Evolutionary conservation across 1,284 basidiomycete species (phyloP), one percentile per base, ranked within the genome.

Genomic region (Lignosus rhinocerotis): DNA sequence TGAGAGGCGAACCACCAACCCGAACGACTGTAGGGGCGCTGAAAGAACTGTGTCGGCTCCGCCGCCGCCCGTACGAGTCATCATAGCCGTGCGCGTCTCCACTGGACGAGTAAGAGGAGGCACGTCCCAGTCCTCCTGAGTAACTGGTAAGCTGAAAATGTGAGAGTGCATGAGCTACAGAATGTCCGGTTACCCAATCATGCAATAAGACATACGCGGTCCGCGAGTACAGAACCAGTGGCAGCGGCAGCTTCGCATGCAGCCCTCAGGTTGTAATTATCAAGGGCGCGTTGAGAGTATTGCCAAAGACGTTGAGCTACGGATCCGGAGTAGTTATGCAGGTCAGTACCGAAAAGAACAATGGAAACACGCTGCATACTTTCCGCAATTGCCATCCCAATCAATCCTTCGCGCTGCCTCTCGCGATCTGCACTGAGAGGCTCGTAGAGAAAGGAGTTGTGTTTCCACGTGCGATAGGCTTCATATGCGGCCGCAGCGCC

Each of bases 401-500:
- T 80, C 21, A 88, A 71, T 16, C 77, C 83, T 72, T 88, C 85
- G 57, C 84, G 71, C 67, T 87, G 83, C 39, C 81, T 73, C 61
- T 84, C 83, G 47, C 72, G 69, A 60, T 86, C 81, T 4, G 77
- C 80, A 54, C 77, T 78, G 11, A 85, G 66, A 30, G 82, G 82
- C 58, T 83, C 80, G 60, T 83, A 80, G 32, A 86, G 74, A 45
- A 73, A 76, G 57, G 84, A 81, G 61, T 82, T 78, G 55, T 70
- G 59, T 45, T 81, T 82, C 83, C 84, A 87, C 45, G 77, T 78
- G 16, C 84, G 78, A 69, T 85, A 85, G 0, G 84, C 84, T 68
- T 87, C 85, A 65, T 87, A 88, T 2, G 85, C 86, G 30, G 86
- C 85, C 6, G 86, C 86, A 64, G 86, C 80, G 0, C 86, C 86